Evolutionary conservation across 345 rosid species (phyloP).

Genomic region (Dipteronia dyeriana): DNA sequence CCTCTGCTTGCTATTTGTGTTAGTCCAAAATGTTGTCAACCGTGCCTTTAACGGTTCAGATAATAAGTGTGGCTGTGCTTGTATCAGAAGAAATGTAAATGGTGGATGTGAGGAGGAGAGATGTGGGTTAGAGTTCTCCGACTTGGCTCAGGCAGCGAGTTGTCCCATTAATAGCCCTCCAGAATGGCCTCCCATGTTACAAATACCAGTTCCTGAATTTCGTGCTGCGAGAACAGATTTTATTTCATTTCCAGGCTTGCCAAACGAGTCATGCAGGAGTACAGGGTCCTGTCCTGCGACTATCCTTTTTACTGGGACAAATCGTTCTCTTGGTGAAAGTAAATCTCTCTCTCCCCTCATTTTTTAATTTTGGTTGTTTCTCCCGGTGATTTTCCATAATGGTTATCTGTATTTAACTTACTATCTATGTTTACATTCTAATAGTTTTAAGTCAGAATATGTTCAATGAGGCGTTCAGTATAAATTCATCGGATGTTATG

Average conservation of each 20-base stretch:
- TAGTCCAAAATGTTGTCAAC: slow-evolving; percentile 53
- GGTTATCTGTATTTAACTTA: background rate
- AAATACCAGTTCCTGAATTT: slow-evolving; percentile 57
- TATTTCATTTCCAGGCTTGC: slow-evolving; percentile 44
- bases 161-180: slow-evolving; percentile 67
- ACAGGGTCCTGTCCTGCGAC: slow-evolving; percentile 75
- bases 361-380: slow-evolving; percentile 8
- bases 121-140: slow-evolving; percentile 69
- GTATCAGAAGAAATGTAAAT: slow-evolving; percentile 42
- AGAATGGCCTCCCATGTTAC: slow-evolving; percentile 81
- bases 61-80: slow-evolving; percentile 59
- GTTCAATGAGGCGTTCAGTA: slow-evolving; percentile 41
- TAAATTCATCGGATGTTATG: slow-evolving; percentile 41
- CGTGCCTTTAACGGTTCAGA: slow-evolving; percentile 23
- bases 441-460: slow-evolving; percentile 56
- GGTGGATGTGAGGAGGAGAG: slow-evolving; percentile 45
- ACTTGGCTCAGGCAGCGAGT: slow-evolving; percentile 41
- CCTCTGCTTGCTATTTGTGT: slow-evolving; percentile 58
- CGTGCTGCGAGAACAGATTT: slow-evolving; percentile 57
- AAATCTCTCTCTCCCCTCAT: slow-evolving; percentile 12
- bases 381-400: background rate
- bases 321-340: slow-evolving; percentile 69
- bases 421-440: slow-evolving; percentile 17
- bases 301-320: slow-evolving; percentile 65
- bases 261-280: slow-evolving; percentile 64